Base-by-base conservation (phyloP, 1,284 basidiomycete species). In the Cutaneotrichosporon sp. region DNA sequence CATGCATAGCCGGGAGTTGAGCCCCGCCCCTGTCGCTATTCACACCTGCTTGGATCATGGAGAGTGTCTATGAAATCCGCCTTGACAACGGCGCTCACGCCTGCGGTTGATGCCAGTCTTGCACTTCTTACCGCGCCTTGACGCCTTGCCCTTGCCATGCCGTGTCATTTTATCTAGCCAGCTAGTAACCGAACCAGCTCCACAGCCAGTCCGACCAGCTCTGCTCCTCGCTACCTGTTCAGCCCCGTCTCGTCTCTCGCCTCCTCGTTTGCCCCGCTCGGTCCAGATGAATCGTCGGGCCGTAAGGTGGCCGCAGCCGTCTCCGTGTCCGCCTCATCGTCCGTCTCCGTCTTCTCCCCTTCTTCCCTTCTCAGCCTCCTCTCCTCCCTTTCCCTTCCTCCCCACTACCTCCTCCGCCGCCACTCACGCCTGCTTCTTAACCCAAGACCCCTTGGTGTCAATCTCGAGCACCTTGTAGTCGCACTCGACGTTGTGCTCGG, bases 401-500 rank as follows among this genome's bases (percentile, higher is more conserved):
- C 5, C 36, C 36, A 10, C 36, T 13, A 36, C 9, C 9, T 13
- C 13, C 36, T 1, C 36, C 36, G 9, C 36, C 36, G 56, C 36
- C 36, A n/a, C 42, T 46, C 18, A 46, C 42, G 42, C 30, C 51
- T 53, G 51, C 66, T 80, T 78, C 71, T 79, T 76, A 9, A 80
- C 75, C 70, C 73, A 75, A 52, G 76, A 77, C 13, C 82, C 82
- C 62, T 73, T 71, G 66, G 80, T 76, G 68, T 82, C 80, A 16
- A 83, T 73, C 34, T 76, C 76, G 64, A 83, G 67, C 57, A 82
- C 70, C 65, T 81, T 71, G 77, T 78, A 82, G 70, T 82, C 81
- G 40, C 96, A 91, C 69, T 91, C 86, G 22, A 97, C 85, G 5
- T 85, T 86, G 63, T 89, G 85, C 58, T 83, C 80, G 64, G 82